These are phyloP conservation scores for Paramecium sonneborni DNA, from an alignment of 73 alveolate species.

Conservation along the genomic window DNA sequence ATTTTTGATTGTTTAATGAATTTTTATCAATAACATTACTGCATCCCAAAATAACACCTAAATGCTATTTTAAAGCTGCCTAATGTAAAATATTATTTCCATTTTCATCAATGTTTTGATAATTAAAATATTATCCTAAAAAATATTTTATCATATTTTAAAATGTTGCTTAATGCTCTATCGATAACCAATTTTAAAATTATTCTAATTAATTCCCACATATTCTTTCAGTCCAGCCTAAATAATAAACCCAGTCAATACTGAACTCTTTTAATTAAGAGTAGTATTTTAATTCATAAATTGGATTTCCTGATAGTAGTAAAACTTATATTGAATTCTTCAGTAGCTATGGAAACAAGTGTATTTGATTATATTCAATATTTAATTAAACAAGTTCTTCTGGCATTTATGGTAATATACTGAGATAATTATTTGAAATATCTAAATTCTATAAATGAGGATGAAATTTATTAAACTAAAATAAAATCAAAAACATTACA, in stretches of 20 bases:
- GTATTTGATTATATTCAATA: background rate
- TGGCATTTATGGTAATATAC: constrained; percentile 1
- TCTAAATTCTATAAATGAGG: background rate
- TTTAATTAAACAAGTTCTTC: background rate
- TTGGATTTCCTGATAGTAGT: background rate
- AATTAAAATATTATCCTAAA: background rate
- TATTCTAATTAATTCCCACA: background rate
- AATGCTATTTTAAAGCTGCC: background rate
- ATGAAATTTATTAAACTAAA: constrained; percentile 24
- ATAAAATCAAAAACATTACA: background rate
- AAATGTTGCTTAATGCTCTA: background rate
- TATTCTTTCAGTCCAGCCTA: background rate
- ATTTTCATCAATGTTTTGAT: background rate
- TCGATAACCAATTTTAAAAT: background rate
- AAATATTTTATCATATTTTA: constrained; percentile 1
- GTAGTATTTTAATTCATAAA: background rate
- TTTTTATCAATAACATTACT: background rate
- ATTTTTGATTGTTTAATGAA: background rate
- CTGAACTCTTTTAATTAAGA: constrained; percentile 16
- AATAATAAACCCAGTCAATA: background rate
- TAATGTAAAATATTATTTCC: background rate
- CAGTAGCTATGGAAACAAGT: background rate
- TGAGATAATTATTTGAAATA: constrained; percentile 4
- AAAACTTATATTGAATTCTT: background rate
- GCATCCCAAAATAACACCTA: background rate